A percentile compares a stretch with the other conserved stretches of the same genome.
Evolutionary conservation across 1,139 yeast species (phyloP).

Genomic region (Yamadazyma blattariae): DNA sequence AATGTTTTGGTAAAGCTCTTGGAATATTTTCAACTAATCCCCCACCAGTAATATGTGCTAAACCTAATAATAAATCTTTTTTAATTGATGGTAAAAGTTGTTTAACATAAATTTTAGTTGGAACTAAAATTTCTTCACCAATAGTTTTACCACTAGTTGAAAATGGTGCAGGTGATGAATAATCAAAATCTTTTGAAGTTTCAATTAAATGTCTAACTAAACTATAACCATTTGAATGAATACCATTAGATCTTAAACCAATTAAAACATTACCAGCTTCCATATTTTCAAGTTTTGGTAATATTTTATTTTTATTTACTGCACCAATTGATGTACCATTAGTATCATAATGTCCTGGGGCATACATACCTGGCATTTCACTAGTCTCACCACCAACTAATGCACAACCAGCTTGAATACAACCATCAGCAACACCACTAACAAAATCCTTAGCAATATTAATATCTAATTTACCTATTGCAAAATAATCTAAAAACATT

Average conservation of each 20-base stretch:
- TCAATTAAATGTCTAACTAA: constrained; percentile 93
- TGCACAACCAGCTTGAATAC: constrained; percentile 94
- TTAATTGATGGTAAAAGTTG: constrained; percentile 75
- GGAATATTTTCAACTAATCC: constrained; percentile 97
- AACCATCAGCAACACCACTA: constrained; percentile 94
- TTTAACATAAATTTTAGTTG: constrained; percentile 93
- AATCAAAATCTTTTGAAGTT: constrained; percentile 61
- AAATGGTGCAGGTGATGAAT: constrained; percentile 86
- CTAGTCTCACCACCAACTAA: constrained; percentile 98
- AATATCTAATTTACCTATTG: constrained; percentile 88
- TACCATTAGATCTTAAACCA: constrained; percentile 88
- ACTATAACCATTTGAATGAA: constrained; percentile 96
- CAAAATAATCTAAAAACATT: constrained; percentile 93
- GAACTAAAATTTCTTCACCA: constrained; percentile 83
- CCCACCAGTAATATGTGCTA: constrained; percentile 98
- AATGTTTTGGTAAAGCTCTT: constrained; percentile 78
- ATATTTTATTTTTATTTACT: constrained; percentile 71
- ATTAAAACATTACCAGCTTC: constrained; percentile 74
- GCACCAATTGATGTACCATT: constrained; percentile 99
- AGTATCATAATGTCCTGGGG: constrained; percentile 93
- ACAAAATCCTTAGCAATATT: constrained; percentile 85
- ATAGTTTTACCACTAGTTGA: constrained; percentile 54
- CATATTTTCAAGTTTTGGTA: constrained; percentile 72
- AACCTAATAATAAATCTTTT: constrained; percentile 70
- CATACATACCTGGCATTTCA: constrained; percentile 99